Evolutionary conservation across 352 stramenopile species (phyloP), one percentile per base, ranked within the genome.

Genomic region (Pythium aquatile): DNA sequence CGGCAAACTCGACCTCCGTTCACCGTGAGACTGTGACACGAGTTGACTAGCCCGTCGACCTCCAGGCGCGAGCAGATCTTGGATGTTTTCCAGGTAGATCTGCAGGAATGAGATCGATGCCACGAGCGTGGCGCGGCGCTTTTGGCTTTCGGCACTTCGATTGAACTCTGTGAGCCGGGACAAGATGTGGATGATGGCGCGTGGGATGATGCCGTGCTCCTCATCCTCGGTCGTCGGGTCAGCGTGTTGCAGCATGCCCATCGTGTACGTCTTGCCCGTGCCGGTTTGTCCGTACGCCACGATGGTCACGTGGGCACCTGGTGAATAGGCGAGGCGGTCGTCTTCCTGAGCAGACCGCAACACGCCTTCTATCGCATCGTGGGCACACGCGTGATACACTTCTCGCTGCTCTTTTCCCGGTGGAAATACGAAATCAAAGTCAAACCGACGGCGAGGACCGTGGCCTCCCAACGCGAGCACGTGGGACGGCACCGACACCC

Each of bases 201-300:
- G 83, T n/a, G 83, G 83, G 29, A 89, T 92, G 49, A 92, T 70
- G 2, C 81, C 83, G 29, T 76, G 68, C 16, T 83, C 70, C 5
- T 58, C 46, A 5, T 79, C 54, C 30, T 53, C 76, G 51, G 37
- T 58, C 42, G 16, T 74, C 63, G 48, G 76, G 60, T 59, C 73
- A 72, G 58, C 32, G 17, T 40, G 49, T 26, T 70, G 67, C 29
- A 90, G 64, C 72, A 92, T 87, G 2, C 83, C 81, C 81, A 92
- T 90, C 7, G 81, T 92, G 66, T 88, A 90, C 29, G 81, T 88
- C 64, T 92, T 92, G 29, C 81, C 81, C 1, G 83, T 92, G 2
- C 83, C 83, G 10, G 83, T 92, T 61, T 92, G 83, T 3, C 83
- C 83, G 40, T 92, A 92, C 26, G 81, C 79, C 17, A 92, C 63